Evolutionary conservation across 768 basidiomycete genomes (phyloP), one percentile per base, ranked within the genome.

Genomic region (Russula sp.): DNA sequence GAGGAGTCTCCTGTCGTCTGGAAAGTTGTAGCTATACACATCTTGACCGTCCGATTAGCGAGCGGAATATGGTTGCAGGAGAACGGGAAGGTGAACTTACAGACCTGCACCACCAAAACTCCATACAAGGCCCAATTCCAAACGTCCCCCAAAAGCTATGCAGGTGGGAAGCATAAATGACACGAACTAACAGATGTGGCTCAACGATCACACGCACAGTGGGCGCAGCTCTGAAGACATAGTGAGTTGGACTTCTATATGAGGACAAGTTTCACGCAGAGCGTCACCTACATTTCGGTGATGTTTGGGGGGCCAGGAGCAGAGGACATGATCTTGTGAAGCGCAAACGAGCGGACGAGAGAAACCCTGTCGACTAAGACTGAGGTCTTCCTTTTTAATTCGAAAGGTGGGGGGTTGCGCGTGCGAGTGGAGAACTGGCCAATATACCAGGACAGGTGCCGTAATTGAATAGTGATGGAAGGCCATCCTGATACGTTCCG

Each of bases 51-150:
- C 5, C 3, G 7, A n/a, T 63, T 34, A 58, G 47, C 16, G 20
- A 34, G 22, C 7, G 7, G 49, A n/a, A 43, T n/a, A 25, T 18
- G 35, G 7, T 9, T 13, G 42, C 3, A 8, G 13, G n/a, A 29
- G 14, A 16, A 35, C 7, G 46, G 20, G 20, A 49, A 35, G 5
- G 7, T 18, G 22, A 11, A 2, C 56, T 39, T 48, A 63, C 61
- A 63, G 20, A 52, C 4, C 34, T 63, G 61, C 18, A 58, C 57
- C 9, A 63, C 5, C 29, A 58, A 35, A 22, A 48, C 57, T 0
- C 61, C 61, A 42, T 35, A 58, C 34, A 63, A 22, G 10, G 36
- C 10, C 61, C 61, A 63, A 46, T 54, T 63, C 61, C 61, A 63
- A 6, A 58, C 29, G 39, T 3, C 7, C 11, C 61, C 61, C 10